phyloP scores from a whole-genome alignment of 805 yeast genomes.

The Candida xiaguanensis region DNA sequence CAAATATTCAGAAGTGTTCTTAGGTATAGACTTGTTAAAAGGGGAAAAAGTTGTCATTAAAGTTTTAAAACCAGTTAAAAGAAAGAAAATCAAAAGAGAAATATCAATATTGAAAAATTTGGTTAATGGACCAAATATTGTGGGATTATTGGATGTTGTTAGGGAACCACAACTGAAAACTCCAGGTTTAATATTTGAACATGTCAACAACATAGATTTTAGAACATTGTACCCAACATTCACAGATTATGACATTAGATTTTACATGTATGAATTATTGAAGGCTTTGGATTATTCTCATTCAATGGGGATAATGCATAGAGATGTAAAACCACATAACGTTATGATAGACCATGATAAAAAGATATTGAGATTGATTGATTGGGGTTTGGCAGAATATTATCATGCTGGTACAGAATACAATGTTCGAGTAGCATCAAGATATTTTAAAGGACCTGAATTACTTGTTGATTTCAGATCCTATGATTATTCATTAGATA shows the following conservation, averaged over 20 bases:
- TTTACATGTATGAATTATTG: conserved; percentile 77
- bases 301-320: conserved; percentile 72
- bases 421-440: conserved; percentile 89
- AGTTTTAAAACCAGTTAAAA: conserved; percentile 88
- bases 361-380: conserved; percentile 72
- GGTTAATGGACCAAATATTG: conserved; percentile 78
- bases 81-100: conserved; percentile 90
- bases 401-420: conserved; percentile 87
- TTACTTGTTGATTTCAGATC: conserved; percentile 77
- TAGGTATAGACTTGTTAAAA: conserved; percentile 66
- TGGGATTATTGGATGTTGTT: conserved; percentile 75
- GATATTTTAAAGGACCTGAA: conserved; percentile 94
- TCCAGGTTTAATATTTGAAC: conserved; percentile 86
- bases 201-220: conserved; percentile 80
- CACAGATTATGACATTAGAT: conserved; percentile 69
- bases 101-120: conserved; percentile 82
- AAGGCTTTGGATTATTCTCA: conserved; percentile 84
- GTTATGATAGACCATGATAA: conserved; percentile 87
- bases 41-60: conserved; percentile 76
- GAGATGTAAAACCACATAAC: conserved; percentile 95
- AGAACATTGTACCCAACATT: conserved; percentile 82
- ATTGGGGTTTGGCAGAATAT: conserved; percentile 96
- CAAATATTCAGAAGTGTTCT: conserved; percentile 89
- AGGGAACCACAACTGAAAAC: conserved; percentile 82
- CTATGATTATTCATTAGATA: conserved; percentile 87